Percentiles rank a stretch among this genome's conserved stretches.
Conservation (phyloP, 805 yeast genomes). For the Starmerella powellii region DNA sequence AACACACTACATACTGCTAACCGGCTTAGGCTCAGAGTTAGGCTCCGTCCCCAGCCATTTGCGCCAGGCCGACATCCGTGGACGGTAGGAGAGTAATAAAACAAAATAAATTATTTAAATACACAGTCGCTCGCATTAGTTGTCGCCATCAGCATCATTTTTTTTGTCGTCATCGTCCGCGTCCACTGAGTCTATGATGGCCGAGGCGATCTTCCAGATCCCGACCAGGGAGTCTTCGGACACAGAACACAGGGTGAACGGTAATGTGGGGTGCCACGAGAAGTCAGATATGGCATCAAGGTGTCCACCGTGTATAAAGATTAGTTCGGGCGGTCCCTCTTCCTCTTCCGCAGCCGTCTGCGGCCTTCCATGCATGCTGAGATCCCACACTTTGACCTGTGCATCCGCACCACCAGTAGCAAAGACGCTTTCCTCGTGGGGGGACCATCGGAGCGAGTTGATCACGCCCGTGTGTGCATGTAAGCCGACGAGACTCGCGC, state of each 20-base stretch:
- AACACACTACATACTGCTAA: too few relatives aligned
- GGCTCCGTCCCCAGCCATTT: too few relatives aligned
- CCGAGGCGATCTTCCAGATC: constrained; percentile 58
- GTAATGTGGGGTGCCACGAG: constrained; percentile 51
- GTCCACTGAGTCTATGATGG: constrained; percentile 26
- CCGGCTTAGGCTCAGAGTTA: too few relatives aligned
- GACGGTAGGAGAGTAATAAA: too few relatives aligned
- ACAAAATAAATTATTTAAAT: not conserved
- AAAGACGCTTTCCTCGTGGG: constrained; percentile 39
- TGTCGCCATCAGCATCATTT: not conserved
- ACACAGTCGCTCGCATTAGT: not conserved
- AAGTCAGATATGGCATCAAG: constrained; percentile 55
- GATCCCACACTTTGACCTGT: constrained; percentile 64
- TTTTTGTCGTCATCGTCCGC: not conserved
- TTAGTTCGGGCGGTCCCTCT: constrained; percentile 63
- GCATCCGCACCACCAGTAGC: constrained; percentile 56
- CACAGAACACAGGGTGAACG: constrained; percentile 49
- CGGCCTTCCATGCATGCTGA: constrained; percentile 40
- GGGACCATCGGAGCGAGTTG: constrained; percentile 44
- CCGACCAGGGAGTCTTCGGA: constrained; percentile 69
- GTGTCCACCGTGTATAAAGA: constrained; percentile 81
- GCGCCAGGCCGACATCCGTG: too few relatives aligned
- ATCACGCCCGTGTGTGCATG: constrained; percentile 54
- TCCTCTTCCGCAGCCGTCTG: constrained; percentile 44
- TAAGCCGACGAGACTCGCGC: constrained; percentile 48